Percentiles rank a stretch among this genome's conserved stretches.
Evolutionary conservation across 176 grass and related monocot species (phyloP).

Genomic region (Otatea glauca): DNA sequence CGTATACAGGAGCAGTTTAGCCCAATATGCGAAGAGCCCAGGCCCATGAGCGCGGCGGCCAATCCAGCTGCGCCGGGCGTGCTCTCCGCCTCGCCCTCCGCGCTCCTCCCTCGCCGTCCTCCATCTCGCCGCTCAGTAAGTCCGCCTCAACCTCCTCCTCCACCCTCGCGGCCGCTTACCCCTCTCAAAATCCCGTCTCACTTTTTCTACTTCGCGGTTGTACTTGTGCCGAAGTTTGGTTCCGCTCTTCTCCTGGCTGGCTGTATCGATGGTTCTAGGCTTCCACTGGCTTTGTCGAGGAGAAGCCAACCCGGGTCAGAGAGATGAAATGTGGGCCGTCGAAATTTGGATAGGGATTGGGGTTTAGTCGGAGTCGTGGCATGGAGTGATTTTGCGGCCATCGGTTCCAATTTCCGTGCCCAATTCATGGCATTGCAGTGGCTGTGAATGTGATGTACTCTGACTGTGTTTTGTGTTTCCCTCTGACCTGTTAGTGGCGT

Average conservation of each 20-base stretch:
- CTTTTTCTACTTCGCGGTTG: background rate
- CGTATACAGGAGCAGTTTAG: no score
- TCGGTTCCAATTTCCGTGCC: background rate
- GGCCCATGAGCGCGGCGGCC: background rate
- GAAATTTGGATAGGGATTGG: background rate
- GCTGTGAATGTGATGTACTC: background rate
- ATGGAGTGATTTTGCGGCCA: background rate
- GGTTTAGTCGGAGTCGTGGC: background rate
- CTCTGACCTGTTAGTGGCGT: constrained; percentile 54
- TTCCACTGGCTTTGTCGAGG: background rate
- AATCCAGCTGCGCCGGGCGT: constrained; percentile 23
- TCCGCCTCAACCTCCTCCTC: background rate
- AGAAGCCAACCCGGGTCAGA: no score
- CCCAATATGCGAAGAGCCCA: no score
- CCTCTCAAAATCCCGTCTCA: background rate
- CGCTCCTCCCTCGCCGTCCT: constrained; percentile 16
- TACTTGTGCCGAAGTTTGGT: background rate
- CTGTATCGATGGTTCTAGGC: background rate
- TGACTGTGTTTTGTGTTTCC: background rate
- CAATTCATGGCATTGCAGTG: constrained; percentile 2
- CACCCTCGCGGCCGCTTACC: background rate
- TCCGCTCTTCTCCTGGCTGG: background rate
- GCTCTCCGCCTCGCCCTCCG: constrained; percentile 1
- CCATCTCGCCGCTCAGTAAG: constrained; percentile 45
- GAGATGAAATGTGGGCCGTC: background rate